Percentiles rank a stretch among this genome's conserved stretches.
Conservation (phyloP, 108 stramenopile genomes). For the Pseudonitzschia delicatissima region DNA sequence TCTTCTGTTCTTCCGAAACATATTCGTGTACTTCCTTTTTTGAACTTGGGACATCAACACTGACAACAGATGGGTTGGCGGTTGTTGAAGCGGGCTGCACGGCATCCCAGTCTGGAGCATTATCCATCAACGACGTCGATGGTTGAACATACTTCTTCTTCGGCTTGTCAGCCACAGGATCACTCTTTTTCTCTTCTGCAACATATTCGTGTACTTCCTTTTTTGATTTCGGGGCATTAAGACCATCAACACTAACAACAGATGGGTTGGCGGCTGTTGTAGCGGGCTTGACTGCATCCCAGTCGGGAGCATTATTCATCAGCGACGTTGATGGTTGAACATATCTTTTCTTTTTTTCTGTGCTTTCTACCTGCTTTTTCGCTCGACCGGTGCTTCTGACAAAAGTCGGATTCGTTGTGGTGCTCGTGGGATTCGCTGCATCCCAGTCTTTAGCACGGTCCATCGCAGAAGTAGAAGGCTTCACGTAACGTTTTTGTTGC, state of each 20-base stretch:
- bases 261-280: background rate
- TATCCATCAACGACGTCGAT: background rate
- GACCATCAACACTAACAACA: background rate
- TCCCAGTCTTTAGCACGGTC: constrained; percentile 2
- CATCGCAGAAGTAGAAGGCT: constrained; percentile 5
- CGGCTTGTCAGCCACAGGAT: background rate
- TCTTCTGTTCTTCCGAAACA: background rate
- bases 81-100: background rate
- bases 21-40: background rate
- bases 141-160: constrained; percentile 11
- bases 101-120: constrained; percentile 4
- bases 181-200: background rate
- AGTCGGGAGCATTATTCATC: constrained; percentile 7
- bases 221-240: background rate
- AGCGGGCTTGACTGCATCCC: background rate
- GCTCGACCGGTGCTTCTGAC: too few species aligned
- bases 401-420: background rate
- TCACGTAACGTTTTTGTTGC: constrained; percentile 4
- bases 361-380: background rate
- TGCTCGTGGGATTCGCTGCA: background rate
- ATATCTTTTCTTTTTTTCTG: background rate
- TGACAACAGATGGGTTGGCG: constrained; percentile 2
- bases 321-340: constrained; percentile 2
- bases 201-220: background rate
- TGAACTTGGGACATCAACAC: background rate